Conservation (phyloP, 257 asterid species). For the Penstemon davidsonii region DNA sequence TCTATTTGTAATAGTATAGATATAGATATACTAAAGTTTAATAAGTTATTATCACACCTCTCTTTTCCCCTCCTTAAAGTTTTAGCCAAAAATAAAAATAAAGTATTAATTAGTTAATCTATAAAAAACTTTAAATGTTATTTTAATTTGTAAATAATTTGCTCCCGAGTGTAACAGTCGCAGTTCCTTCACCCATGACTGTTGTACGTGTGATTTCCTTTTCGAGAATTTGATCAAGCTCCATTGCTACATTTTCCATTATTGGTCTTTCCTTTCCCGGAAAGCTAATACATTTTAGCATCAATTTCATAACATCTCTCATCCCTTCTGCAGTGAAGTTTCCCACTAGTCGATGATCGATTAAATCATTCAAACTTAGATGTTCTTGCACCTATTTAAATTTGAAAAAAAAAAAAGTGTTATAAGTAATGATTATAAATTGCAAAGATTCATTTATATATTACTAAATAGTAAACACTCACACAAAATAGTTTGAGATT, state of each 20-base stretch:
- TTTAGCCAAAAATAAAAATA: no score
- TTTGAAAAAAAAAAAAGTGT: neutral
- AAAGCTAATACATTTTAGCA: constrained; percentile 49
- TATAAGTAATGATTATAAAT: neutral
- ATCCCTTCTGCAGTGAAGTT: constrained; percentile 67
- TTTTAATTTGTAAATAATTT: constrained; percentile 49
- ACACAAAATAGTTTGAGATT: no score
- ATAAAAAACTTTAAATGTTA: no score
- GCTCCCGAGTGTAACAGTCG: constrained; percentile 67
- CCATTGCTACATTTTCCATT: constrained; percentile 47
- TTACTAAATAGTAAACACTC: no score
- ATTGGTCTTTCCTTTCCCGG: constrained; percentile 53
- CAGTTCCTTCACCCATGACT: constrained; percentile 56
- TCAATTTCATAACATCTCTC: constrained; percentile 52
- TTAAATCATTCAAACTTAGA: constrained; percentile 35
- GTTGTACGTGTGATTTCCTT: constrained; percentile 64
- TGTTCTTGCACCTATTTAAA: constrained; percentile 43
- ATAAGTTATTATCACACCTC: no score
- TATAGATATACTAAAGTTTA: no score
- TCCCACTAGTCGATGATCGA: constrained; percentile 52
- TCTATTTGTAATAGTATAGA: no score
- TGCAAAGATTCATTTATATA: no score
- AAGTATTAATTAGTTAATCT: no score
- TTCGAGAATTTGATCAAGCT: constrained; percentile 64
- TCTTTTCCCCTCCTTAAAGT: no score